These are phyloP conservation scores for Auriscalpium orientale DNA, from an alignment of 768 basidiomycete species.

Conservation along the genomic window DNA sequence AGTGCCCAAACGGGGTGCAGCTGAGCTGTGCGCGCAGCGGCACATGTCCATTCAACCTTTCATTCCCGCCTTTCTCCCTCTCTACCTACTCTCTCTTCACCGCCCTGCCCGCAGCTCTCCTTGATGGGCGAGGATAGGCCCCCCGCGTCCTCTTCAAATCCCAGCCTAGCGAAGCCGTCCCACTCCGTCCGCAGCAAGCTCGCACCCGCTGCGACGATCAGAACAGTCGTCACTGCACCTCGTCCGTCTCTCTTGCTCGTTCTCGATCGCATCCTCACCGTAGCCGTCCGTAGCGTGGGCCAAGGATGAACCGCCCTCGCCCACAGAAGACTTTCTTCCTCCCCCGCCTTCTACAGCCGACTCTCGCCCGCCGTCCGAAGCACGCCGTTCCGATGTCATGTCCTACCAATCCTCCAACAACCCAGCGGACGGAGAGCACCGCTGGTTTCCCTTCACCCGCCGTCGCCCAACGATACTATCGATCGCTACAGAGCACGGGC, in stretches of 20 bases:
- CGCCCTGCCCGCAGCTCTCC: constrained; percentile 3
- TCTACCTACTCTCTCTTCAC: not conserved
- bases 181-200: constrained; percentile 11
- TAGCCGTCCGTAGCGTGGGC: constrained; percentile 61
- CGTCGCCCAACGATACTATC: constrained; percentile 29
- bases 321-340: constrained; percentile 39
- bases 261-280: not conserved
- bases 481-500: not conserved
- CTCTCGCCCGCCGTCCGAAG: constrained; percentile 26
- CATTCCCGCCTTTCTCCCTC: not conserved
- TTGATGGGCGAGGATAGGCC: not conserved
- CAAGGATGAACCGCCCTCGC: constrained; percentile 74
- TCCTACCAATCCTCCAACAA: constrained; percentile 42
- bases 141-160: not conserved
- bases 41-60: not conserved
- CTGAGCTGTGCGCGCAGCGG: not conserved
- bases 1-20: not conserved
- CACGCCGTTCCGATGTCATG: constrained; percentile 43
- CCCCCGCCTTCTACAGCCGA: constrained; percentile 21
- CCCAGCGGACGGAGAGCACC: constrained; percentile 23
- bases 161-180: constrained; percentile 23
- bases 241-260: constrained; percentile 37
- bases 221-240: constrained; percentile 58
- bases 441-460: constrained; percentile 73
- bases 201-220: constrained; percentile 32